A percentile compares a stretch with the other conserved stretches of the same genome.
These are phyloP conservation scores for Pyrenochaeta sp. DNA, from an alignment of 2,329 filamentous ascomycete species.

Conservation along the genomic window DNA sequence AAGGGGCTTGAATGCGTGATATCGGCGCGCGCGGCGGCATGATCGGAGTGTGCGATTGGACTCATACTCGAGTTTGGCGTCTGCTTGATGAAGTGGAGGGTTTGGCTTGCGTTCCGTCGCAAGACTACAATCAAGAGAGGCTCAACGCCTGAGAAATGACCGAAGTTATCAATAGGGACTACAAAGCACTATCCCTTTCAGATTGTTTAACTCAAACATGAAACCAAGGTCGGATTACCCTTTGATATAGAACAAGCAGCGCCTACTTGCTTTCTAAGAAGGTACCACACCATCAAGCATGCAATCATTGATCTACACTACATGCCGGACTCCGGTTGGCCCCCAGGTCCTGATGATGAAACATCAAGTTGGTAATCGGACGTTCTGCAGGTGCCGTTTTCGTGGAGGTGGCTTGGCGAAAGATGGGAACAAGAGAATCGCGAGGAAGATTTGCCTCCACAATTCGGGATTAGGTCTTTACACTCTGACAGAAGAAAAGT, in stretches of 20 bases:
- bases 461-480: not conserved
- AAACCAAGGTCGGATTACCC: conserved; percentile 2
- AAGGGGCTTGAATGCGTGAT: not conserved
- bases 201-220: not conserved
- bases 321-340: conserved; percentile 8
- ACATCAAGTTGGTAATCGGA: conserved; percentile 2
- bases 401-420: not conserved
- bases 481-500: not conserved
- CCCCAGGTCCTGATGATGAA: conserved; percentile 3
- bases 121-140: not conserved
- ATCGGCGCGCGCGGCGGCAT: conserved; percentile 2
- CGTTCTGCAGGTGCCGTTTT: not conserved
- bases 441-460: not conserved
- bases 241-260: conserved; percentile 9
- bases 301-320: conserved; percentile 1
- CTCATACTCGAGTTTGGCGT: not conserved
- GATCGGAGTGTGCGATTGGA: conserved; percentile 2
- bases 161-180: not conserved
- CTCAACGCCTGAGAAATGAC: not conserved
- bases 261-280: conserved; percentile 1
- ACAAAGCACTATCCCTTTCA: conserved; percentile 1
- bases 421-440: not conserved
- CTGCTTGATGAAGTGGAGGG: not conserved
- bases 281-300: not conserved
- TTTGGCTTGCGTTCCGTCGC: not conserved